These are phyloP conservation scores for Plantago coronopus DNA, from an alignment of 305 asterid species.

Conservation along the genomic window DNA sequence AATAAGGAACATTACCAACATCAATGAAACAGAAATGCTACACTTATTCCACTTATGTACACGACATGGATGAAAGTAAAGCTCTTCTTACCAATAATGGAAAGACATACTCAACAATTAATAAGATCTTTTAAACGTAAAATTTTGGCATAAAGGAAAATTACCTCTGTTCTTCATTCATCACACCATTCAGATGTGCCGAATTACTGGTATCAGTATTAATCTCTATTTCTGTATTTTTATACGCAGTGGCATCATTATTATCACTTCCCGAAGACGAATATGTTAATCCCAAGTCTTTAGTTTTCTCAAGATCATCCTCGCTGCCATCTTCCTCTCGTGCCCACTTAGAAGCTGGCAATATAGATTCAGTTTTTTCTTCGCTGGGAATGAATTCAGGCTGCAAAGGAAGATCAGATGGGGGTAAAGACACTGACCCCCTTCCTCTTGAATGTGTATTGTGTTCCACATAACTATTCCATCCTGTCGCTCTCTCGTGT, in stretches of 20 bases:
- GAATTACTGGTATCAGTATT: constrained; percentile 53
- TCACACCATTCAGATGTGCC: constrained; percentile 54
- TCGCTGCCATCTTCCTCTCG: constrained; percentile 84
- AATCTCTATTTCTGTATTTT: constrained; percentile 48
- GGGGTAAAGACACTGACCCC: constrained; percentile 34
- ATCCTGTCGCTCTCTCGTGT: constrained; percentile 35
- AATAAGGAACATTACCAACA: constrained; percentile 4
- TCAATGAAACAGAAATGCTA: background rate
- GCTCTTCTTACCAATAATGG: background rate
- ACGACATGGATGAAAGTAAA: too few species aligned
- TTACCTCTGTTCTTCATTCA: constrained; percentile 88
- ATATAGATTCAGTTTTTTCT: constrained; percentile 50
- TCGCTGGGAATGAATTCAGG: constrained; percentile 38
- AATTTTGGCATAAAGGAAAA: background rate
- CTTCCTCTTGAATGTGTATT: constrained; percentile 42
- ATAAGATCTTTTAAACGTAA: constrained; percentile 3
- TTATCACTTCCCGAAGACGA: constrained; percentile 95
- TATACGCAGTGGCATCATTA: constrained; percentile 47
- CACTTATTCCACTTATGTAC: background rate
- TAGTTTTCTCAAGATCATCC: constrained; percentile 60
- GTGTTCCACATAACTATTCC: constrained; percentile 48
- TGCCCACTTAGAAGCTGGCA: constrained; percentile 94
- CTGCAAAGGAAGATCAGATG: constrained; percentile 33
- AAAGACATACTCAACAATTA: background rate
- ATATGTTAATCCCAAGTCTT: constrained; percentile 78